phyloP scores from a whole-genome alignment of 2,329 filamentous ascomycete species.

The Fusarium cyanostomum region DNA sequence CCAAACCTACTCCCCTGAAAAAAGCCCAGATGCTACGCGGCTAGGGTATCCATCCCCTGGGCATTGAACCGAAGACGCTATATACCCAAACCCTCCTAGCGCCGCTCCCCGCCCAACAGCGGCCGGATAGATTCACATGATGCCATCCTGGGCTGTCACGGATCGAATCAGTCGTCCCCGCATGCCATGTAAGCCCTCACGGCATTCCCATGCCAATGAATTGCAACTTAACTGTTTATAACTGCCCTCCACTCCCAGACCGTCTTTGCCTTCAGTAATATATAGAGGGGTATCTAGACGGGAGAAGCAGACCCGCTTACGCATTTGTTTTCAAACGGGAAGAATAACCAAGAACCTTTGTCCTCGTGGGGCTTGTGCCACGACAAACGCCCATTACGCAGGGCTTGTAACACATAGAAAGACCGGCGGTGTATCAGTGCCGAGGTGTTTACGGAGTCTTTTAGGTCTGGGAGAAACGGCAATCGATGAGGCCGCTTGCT shows the following conservation, averaged over 20 bases:
- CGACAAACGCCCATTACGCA: not conserved
- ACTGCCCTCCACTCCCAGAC: not conserved
- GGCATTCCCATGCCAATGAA: constrained; percentile 4
- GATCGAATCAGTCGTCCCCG: constrained; percentile 1
- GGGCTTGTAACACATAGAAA: constrained; percentile 3
- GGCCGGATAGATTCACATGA: not conserved
- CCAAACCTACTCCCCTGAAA: not conserved
- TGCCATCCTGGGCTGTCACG: constrained; percentile 14
- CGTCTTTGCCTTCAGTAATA: not conserved
- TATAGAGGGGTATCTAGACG: not conserved
- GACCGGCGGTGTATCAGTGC: not conserved
- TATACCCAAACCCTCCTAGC: not conserved
- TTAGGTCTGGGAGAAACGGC: not conserved
- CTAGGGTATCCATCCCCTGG: not conserved
- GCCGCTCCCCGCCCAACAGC: constrained; percentile 5
- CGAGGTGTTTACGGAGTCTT: not conserved
- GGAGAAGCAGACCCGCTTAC: constrained; percentile 25
- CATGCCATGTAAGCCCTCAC: not conserved
- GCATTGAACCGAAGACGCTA: not conserved
- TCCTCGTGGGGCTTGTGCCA: not conserved
- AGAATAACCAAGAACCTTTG: not conserved
- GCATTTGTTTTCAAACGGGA: not conserved
- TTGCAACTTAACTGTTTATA: not conserved
- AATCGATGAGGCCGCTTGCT: not conserved
- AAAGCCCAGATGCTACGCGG: no score